Evolutionary conservation across 1,139 yeast species (phyloP), one percentile per base, ranked within the genome.

Genomic region (Taphrina wiesneri): DNA sequence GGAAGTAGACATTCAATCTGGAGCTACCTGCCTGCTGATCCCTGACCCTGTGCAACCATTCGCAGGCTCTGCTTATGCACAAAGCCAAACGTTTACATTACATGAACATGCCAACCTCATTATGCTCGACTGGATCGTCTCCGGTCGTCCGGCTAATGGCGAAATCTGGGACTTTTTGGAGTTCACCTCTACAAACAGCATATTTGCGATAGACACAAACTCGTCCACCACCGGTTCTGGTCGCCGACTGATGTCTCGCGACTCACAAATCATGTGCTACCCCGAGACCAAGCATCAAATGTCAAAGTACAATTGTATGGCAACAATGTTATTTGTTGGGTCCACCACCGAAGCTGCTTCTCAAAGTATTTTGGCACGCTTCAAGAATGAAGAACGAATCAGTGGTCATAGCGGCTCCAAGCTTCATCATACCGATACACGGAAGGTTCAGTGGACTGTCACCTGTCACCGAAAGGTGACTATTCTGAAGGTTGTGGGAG

Each of bases 31-130:
- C n/a, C 32, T 66, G 4, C 59, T 63, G 21, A 28, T 66, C 3
- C 68, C 66, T 9, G 68, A 66, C 30, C 68, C 68, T 13, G 62
- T 66, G 4, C 68, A 66, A 19, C 68, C 68, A 4, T 66, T 66
- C 46, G 57, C 49, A 3, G 67, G 28, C 2, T 46, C 61, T 30
- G 23, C 46, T 19, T 66, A 66, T 53, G 30, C n/a, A 11, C 68
- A 66, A 23, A 23, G 41, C 3, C 68, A 66, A 26, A 23, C 36
- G 1, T 66, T 64, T 49, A 34, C 13, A 15, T 41, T 65, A 7
- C 67, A 63, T 23, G 21, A n/a, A 6, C 26, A 39, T 11, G 39
- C 60, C 11, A 46, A 47, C n/a, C 45, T 67, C 21, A 36, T 64
- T 17, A 25, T 66, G 17, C 61, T 66, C 21, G 68, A 66, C 28